These are phyloP conservation scores for Grammothele lineata DNA, from an alignment of 768 basidiomycete genomes.

Conservation along the genomic window DNA sequence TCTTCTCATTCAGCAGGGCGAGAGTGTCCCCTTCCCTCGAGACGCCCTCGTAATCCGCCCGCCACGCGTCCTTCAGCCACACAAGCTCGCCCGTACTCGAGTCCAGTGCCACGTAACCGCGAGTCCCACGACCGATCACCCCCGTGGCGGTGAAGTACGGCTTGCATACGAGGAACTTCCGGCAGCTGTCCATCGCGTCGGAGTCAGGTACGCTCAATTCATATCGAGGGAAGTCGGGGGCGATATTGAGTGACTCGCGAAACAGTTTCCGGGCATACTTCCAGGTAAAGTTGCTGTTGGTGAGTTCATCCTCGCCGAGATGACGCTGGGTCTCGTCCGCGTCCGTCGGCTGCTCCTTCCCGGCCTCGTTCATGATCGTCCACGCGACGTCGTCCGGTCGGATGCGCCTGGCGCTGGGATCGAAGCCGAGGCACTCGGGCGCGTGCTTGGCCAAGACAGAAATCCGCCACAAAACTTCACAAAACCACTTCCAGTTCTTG, in stretches of 20 bases:
- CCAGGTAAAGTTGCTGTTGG: neutral
- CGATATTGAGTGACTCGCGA: neutral
- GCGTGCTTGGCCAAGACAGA: neutral
- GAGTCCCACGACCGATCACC: conserved; percentile 2
- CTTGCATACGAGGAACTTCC: neutral
- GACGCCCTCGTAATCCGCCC: neutral
- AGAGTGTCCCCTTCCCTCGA: conserved; percentile 3
- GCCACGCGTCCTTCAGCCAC: conserved; percentile 11
- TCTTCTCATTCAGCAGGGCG: neutral
- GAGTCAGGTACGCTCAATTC: neutral
- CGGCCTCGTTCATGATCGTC: neutral
- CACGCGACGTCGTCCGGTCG: neutral
- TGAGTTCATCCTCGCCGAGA: neutral
- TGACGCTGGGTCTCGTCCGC: neutral
- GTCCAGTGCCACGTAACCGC: conserved; percentile 6
- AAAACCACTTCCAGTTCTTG: neutral
- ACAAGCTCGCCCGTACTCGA: neutral
- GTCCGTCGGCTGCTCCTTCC: neutral
- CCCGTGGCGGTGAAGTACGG: neutral
- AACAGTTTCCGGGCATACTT: conserved; percentile 1
- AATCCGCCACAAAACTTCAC: neutral
- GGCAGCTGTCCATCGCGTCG: no score
- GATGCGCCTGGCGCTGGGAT: neutral
- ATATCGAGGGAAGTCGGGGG: conserved; percentile 8
- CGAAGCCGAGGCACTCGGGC: neutral